Evolutionary conservation across 2,329 filamentous ascomycete genomes (phyloP).

Genomic region (Scedosporium minutisporum): DNA sequence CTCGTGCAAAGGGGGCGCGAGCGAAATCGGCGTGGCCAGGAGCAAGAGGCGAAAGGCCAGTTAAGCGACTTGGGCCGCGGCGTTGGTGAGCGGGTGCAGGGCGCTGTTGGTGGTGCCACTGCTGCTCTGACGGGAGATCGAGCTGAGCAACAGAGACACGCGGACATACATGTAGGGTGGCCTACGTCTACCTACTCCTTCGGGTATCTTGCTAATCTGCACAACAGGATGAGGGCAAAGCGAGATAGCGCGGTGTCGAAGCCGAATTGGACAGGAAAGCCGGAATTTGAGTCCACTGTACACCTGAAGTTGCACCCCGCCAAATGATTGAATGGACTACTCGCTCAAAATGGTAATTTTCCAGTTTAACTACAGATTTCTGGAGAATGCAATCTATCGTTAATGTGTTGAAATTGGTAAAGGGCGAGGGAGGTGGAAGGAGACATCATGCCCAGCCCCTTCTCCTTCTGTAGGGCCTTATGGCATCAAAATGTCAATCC

Average conservation of each 20-base stretch:
- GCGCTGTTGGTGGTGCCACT: constrained; percentile 60
- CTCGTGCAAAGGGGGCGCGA: constrained; percentile 65
- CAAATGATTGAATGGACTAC: no score
- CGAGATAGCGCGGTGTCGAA: constrained; percentile 6
- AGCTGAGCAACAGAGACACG: not conserved
- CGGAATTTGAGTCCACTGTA: not conserved
- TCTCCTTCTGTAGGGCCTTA: no score
- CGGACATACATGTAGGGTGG: not conserved
- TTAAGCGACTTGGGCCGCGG: constrained; percentile 52
- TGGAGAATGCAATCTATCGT: no score
- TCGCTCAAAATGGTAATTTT: no score
- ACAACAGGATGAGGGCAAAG: constrained; percentile 2
- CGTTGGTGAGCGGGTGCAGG: constrained; percentile 41
- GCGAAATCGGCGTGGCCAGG: constrained; percentile 74
- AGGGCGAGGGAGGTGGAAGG: no score
- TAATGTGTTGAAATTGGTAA: no score
- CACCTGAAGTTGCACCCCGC: no score
- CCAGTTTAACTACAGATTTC: no score
- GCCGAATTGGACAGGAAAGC: constrained; percentile 1
- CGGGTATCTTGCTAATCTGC: not conserved
- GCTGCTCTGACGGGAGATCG: constrained; percentile 65
- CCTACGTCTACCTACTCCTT: not conserved
- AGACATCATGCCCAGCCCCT: no score
- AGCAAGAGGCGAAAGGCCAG: constrained; percentile 75
- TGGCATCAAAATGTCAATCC: no score